Base-by-base conservation (phyloP, 108 stramenopile species). In the Discostella pseudostelligera region DNA sequence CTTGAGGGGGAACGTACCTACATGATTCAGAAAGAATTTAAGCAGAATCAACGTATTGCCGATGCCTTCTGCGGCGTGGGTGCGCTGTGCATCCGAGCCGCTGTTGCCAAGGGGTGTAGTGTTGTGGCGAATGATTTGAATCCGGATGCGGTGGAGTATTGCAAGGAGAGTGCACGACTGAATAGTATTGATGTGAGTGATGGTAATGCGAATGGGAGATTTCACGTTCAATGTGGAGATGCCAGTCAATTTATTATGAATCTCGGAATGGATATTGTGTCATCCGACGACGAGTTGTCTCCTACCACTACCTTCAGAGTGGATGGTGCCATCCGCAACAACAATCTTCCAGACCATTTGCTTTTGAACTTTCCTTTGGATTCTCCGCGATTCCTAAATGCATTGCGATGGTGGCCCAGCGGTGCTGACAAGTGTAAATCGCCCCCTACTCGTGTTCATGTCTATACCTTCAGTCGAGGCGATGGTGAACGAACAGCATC, bases 51-150 rank as follows among this genome's bases (percentile, higher is more conserved):
- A 22, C 64, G 88, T 1, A 81, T 99, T 14, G 94, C 94, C 7
- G 97, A 98, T 70, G 84, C 90, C 39, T 94, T 96, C 82, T 96
- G 92, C 43, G 99, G 99, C 13, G 96, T 97, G 0, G 99, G 99
- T 1, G 96, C 99, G 5, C 84, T 98, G 25, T 94, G 93, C 40
- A 56, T 97, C 8, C 83, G 94, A 19, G 59, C 95, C 8, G 85
- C 76, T 7, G 68, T 66, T 16, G 71, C 69, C 51, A 63, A 78
- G 48, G 66, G 78, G 49, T 59, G 76, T 78, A 21, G 44, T 0
- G 67, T 92, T 36, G 43, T 85, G 4, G 97, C 96, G 36, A 99
- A 97, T 76, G 98, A 99, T 65, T 85, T 86, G 87, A 95, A 95
- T 53, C 87, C 87, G 22, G 74, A 65, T 48, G 89, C 90, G 2